These are phyloP conservation scores for Dactylorhiza incarnata DNA, from an alignment of 106 monocot species.

Conservation along the genomic window DNA sequence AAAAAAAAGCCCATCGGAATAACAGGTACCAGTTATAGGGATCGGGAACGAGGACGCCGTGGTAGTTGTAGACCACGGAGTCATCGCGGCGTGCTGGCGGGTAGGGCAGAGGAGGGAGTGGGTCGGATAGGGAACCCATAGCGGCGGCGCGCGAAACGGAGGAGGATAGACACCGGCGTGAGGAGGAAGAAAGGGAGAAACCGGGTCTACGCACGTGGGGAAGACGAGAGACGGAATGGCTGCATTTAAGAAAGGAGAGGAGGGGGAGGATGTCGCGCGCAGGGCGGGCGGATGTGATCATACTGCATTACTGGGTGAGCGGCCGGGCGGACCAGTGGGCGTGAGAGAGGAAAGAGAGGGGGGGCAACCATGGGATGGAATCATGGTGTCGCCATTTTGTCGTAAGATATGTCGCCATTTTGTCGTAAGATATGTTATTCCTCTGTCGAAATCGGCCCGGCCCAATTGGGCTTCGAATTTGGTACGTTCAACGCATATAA, in stretches of 20 bases:
- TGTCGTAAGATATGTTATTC: no score
- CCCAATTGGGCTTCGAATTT: no score
- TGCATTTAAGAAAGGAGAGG: neutral
- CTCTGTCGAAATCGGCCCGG: no score
- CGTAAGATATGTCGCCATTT: no score
- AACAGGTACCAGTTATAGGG: constrained; percentile 74
- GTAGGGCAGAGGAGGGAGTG: constrained; percentile 44
- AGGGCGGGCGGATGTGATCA: neutral
- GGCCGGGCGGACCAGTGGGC: no score
- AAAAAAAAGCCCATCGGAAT: neutral
- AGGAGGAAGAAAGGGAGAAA: neutral
- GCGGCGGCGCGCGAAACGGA: neutral
- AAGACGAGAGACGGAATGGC: neutral
- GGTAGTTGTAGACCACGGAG: constrained; percentile 69
- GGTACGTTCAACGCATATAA: no score
- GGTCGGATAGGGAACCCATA: constrained; percentile 49
- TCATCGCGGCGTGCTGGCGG: constrained; percentile 76
- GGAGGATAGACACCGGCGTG: neutral
- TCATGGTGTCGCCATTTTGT: no score
- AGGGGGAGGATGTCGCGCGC: neutral
- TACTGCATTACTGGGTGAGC: no score
- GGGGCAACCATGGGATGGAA: no score
- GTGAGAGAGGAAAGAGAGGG: no score
- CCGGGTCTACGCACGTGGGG: neutral
- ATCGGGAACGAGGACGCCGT: constrained; percentile 67